Base-by-base conservation (phyloP, 2,329 filamentous ascomycete species). In the Pyrenophora teres region DNA sequence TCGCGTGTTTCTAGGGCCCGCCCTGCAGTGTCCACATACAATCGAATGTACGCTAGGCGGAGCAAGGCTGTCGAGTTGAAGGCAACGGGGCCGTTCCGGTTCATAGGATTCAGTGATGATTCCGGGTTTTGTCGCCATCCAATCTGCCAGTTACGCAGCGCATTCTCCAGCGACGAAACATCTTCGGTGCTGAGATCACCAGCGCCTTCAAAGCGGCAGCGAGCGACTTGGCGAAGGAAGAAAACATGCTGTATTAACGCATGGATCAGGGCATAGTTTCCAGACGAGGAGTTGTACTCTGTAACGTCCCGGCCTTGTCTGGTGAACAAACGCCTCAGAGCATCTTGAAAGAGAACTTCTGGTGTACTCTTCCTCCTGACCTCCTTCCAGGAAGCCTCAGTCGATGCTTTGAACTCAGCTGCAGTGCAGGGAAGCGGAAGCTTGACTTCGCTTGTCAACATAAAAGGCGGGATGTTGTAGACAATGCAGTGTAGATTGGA, bases 161-260 rank as follows among this genome's bases (percentile, higher is more conserved):
- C 78, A 40, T 78, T 75, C 43, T 77, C 73, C 6, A 76, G 58
- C n/a, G 66, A 65, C 46, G 71, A 57, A 31, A 77, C 68, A 59
- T 82, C 78, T 40, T 74, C 71, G 6, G 60, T 43, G 35, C 67
- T 66, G 7, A 74, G 54, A 21, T 72, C 69, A 25, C 65, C 63
- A 3, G 65, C 47, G 16, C 67, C 58, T 56, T 74, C 60, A 42
- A 67, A 69, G 3, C 67, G 65, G 49, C 69, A 73, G 51, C 68
- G 60, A 7, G 65, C 59, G 25, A 72, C 62, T 52, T 87, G 83
- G 60, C 87, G 87, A 18, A 88, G 70, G 32, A 89, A 77, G 67
- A 87, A 90, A 13, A 90, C 86, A 55, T 89, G 86, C 62, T 90
- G 87, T 9, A 90, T 81, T 19, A 91, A 69, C 3, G 86, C 87